Evolutionary conservation across 108 stramenopile species (phyloP), one percentile per base, ranked within the genome.

Genomic region (Cafeteria roenbergensis): DNA sequence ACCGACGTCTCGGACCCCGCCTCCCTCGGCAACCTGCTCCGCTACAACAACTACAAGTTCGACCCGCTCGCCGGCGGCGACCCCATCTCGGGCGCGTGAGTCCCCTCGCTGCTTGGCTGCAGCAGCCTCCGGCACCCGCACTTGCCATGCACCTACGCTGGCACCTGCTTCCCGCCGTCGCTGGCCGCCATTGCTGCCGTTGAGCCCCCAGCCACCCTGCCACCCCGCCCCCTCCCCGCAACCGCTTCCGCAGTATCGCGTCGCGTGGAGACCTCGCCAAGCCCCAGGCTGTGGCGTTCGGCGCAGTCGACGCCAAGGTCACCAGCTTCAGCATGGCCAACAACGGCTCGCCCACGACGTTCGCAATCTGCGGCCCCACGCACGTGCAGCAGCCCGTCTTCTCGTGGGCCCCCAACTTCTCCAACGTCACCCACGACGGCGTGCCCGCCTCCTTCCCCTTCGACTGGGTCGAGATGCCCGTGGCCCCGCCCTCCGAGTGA

Each of bases 21-120:
- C 9, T 27, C 28, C 12, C 26, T 56, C 29, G 9, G 6, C 8
- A 9, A 9, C 20, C 26, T 56, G 28, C 20, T n/a, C 9, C 4
- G 55, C 4, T 56, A 56, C 55, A 56, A 56, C 55, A 17, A 56
- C 55, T 56, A 14, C 20, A 9, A 56, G 55, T 9, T 14, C 55
- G 55, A 56, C 55, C 55, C 55, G 28, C 55, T 56, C 9, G 29
- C 28, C 55, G 12, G 20, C 12, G 55, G n/a, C 55, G 20, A 56
- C 9, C 55, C 55, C 29, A 17, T 29, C 9, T 56, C 20, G 28
- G 55, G 42, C 42, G 42, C 42, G 12, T n/a, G n/a, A n/a, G n/a
- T n/a, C n/a, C n/a, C n/a, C n/a, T n/a, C n/a, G n/a, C n/a, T n/a
- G n/a, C n/a, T n/a, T n/a, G n/a, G n/a, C n/a, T n/a, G n/a, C n/a